Percentiles rank a stretch among this genome's conserved stretches.
phyloP scores from a whole-genome alignment of 495 filamentous ascomycete species.

The Neurospora sp. region DNA sequence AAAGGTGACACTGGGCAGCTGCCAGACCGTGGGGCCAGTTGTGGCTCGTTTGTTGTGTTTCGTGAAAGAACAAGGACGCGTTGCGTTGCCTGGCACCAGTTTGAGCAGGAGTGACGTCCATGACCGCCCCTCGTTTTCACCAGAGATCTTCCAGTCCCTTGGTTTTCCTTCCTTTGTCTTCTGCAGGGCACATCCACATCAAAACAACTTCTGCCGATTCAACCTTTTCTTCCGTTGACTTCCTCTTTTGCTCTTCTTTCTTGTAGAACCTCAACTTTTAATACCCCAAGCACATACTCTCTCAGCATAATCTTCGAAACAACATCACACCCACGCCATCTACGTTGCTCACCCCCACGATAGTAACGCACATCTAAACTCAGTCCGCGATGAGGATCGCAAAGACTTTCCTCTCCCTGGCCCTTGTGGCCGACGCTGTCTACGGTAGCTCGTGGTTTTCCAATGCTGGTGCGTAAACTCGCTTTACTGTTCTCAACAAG shows the following conservation, averaged over 20 bases:
- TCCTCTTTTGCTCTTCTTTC: background rate
- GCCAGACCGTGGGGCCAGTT: background rate
- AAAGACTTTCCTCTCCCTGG: slow-evolving; percentile 55
- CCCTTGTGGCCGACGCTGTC: slow-evolving; percentile 57
- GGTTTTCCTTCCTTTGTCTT: background rate
- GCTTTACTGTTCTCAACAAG: background rate
- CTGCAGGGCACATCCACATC: slow-evolving; percentile 1
- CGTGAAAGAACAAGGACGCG: background rate
- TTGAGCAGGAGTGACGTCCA: slow-evolving; percentile 18
- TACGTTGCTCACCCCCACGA: background rate
- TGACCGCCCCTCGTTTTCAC: slow-evolving; percentile 4
- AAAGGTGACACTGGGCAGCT: background rate
- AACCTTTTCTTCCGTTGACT: background rate
- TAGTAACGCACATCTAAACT: background rate
- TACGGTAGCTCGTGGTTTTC: slow-evolving; percentile 70
- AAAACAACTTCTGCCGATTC: background rate
- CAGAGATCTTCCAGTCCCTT: slow-evolving; percentile 1
- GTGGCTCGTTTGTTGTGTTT: background rate
- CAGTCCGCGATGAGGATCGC: slow-evolving; percentile 61
- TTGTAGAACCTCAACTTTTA: background rate
- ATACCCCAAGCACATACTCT: background rate
- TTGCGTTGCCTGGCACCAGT: background rate
- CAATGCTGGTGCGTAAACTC: slow-evolving; percentile 57
- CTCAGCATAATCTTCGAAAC: background rate
- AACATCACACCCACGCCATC: slow-evolving; percentile 4